These are phyloP conservation scores for Sicyos edulis DNA, from an alignment of 306 rosid genomes.

Conservation along the genomic window DNA sequence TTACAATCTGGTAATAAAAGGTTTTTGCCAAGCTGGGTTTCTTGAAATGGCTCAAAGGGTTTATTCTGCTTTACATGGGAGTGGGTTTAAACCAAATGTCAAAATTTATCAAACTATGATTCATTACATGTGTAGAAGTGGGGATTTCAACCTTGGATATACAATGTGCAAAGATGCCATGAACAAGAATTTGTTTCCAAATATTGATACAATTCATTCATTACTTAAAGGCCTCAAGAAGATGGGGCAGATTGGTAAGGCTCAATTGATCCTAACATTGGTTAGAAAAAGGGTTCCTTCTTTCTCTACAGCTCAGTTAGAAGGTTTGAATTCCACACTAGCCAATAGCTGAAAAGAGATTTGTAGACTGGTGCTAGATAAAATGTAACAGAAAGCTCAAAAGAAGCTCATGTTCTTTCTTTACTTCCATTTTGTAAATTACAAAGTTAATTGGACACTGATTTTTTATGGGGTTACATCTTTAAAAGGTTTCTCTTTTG, in stretches of 20 bases:
- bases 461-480: constrained; percentile 23
- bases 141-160: constrained; percentile 49
- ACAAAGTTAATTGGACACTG: constrained; percentile 20
- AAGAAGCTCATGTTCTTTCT: constrained; percentile 30
- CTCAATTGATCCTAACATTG: constrained; percentile 34
- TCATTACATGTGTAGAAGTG: constrained; percentile 61
- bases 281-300: constrained; percentile 47
- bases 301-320: constrained; percentile 35
- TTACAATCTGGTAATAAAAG: constrained; percentile 65
- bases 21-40: constrained; percentile 50
- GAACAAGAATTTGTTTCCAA: constrained; percentile 61
- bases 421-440: constrained; percentile 27
- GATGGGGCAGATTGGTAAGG: constrained; percentile 41
- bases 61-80: constrained; percentile 39
- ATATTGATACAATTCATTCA: constrained; percentile 44
- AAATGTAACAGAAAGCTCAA: constrained; percentile 28
- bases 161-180: constrained; percentile 50
- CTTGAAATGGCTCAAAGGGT: constrained; percentile 65
- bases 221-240: constrained; percentile 52
- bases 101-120: constrained; percentile 80
- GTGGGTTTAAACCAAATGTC: constrained; percentile 44
- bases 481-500: constrained; percentile 19
- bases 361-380: constrained; percentile 21
- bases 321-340: constrained; percentile 29
- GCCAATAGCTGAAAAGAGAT: constrained; percentile 28